Conservation (phyloP, 441 rosid genomes). For the Adansonia gregorii region DNA sequence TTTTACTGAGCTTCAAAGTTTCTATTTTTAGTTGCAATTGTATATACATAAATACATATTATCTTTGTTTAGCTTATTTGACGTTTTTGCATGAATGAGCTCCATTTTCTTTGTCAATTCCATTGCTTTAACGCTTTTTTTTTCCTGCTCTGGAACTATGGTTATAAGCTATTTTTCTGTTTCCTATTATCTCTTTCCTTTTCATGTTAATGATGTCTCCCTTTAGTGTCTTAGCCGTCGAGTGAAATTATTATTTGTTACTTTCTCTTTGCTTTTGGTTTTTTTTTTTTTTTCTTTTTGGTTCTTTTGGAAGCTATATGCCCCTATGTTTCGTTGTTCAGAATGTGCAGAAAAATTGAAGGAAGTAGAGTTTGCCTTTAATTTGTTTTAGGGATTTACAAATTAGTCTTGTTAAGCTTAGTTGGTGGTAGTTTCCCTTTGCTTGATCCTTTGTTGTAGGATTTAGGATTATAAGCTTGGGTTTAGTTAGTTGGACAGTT, state of each 20-base stretch:
- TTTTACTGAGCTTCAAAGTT: slow-evolving; percentile 12
- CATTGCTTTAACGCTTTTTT: not conserved
- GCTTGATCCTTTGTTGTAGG: not conserved
- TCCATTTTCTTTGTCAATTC: not conserved
- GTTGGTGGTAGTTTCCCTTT: not conserved
- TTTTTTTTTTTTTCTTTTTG: too few species aligned
- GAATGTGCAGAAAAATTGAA: slow-evolving; percentile 20
- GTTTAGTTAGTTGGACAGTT: not conserved
- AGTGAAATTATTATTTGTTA: not conserved
- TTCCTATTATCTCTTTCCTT: not conserved
- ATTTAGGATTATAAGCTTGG: not conserved
- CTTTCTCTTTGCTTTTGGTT: not conserved
- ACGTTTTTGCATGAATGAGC: slow-evolving; percentile 19
- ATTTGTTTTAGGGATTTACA: slow-evolving; percentile 10
- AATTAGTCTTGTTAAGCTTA: slow-evolving; percentile 7
- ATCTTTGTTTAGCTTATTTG: not conserved
- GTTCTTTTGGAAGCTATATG: slow-evolving; percentile 3
- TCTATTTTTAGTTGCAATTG: not conserved
- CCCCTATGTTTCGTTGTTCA: slow-evolving; percentile 21
- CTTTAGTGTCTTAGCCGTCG: slow-evolving; percentile 1
- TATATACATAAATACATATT: not conserved
- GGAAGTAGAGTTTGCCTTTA: not conserved
- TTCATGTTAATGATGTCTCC: slow-evolving; percentile 8
- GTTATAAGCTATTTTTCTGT: not conserved
- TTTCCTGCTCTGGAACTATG: not conserved